These are phyloP conservation scores for Eucommia ulmoides DNA, from an alignment of 257 asterid species.

Conservation along the genomic window DNA sequence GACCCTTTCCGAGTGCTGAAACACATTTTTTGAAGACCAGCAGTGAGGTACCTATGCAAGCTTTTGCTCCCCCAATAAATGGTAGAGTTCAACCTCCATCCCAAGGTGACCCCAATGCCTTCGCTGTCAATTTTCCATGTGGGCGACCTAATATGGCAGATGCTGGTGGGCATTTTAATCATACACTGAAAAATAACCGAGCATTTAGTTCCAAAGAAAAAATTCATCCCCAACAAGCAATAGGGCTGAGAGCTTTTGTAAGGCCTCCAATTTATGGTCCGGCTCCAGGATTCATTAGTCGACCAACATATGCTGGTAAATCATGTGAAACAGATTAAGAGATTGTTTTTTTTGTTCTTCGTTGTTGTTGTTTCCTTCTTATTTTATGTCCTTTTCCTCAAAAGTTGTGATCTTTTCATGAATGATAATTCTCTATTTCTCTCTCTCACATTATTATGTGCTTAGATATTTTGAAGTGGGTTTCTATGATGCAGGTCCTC, in stretches of 20 bases:
- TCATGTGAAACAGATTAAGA: too few species aligned
- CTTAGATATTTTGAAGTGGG: conserved; percentile 5
- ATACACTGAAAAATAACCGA: conserved; percentile 35
- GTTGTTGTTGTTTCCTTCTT: conserved; percentile 1
- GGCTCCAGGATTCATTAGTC: conserved; percentile 41
- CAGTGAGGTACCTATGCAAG: conserved; percentile 33
- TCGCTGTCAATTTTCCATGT: conserved; percentile 34
- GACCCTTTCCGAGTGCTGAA: conserved; percentile 35
- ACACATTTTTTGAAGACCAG: conserved; percentile 31
- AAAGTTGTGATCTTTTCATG: too few species aligned
- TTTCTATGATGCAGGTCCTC: conserved; percentile 46
- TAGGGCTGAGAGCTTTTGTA: conserved; percentile 53
- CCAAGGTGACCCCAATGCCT: conserved; percentile 26
- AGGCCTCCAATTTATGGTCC: conserved; percentile 46
- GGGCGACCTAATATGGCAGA: conserved; percentile 40
- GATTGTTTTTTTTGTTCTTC: not conserved
- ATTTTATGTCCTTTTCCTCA: conserved; percentile 1
- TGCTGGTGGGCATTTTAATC: conserved; percentile 25
- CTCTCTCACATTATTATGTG: not conserved
- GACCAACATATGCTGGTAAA: conserved; percentile 48
- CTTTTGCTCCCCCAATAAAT: conserved; percentile 34
- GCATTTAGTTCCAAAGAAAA: conserved; percentile 36
- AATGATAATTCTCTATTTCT: not conserved
- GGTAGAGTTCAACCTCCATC: conserved; percentile 39
- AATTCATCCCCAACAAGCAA: conserved; percentile 35